Evolutionary conservation across 2,329 filamentous ascomycete genomes (phyloP), one percentile per base, ranked within the genome.

Genomic region (Hymenoscyphus fructigenus): DNA sequence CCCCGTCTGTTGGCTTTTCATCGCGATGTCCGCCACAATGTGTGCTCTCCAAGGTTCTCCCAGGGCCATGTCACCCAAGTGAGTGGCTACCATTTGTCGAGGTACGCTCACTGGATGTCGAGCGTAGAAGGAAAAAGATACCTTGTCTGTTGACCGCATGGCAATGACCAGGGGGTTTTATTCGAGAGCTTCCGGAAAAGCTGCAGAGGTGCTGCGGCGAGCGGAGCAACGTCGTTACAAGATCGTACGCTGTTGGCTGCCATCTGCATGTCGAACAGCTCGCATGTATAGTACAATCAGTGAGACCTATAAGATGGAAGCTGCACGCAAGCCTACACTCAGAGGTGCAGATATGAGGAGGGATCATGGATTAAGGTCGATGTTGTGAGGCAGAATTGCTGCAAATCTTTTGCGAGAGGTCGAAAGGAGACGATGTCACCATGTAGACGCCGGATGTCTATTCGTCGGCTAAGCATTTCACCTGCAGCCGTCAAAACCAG

Each of bases 391-490:
- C 65, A 71, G 69, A 69, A 68, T 68, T 34, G 66, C 59, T 60
- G 57, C 59, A 61, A 59, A 47, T 41, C 58, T 36, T 62, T 61
- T 10, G 57, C 29, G 56, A 62, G 56, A 62, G 41, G 29, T 38
- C n/a, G 41, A 55, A 15, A n/a, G 36, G 55, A 38, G 26, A 26
- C 56, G 14, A 56, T 26, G 60, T 56, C 60, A 20, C 47, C 20
- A 7, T 57, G 60, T 73, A 73, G 71, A 68, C 71, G 71, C 69
- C 66, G 63, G 63, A 29, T 44, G 66, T 66, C 50, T 65, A 73
- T 73, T 73, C 70, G 71, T 73, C 67, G 70, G 68, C 66, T 71
- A 69, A 68, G 65, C 47, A 53, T 53, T 53, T 53, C 61, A 57
- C 60, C 60, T 58, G 60, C 36, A 57, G 47, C 20, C n/a, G 47